A percentile compares a stretch with the other conserved stretches of the same genome.
Evolutionary conservation across 345 rosid genomes (phyloP).

Genomic region (Rubroshorea leprosula): DNA sequence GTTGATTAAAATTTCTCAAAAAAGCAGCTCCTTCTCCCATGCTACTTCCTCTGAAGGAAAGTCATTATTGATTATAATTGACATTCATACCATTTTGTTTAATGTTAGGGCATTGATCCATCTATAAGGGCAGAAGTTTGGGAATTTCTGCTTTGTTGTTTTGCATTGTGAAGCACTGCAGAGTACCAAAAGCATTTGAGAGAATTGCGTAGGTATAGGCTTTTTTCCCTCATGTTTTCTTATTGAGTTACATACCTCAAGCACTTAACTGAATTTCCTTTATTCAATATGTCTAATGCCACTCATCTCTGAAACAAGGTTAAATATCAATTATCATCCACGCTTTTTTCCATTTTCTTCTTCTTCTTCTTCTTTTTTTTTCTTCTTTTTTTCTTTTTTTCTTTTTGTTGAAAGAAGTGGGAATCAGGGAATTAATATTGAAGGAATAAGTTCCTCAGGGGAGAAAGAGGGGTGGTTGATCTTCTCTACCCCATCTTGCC

Average conservation of each 20-base stretch:
- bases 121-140: conserved; percentile 90
- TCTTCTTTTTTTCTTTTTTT: not conserved
- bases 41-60: conserved; percentile 5
- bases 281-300: conserved; percentile 5
- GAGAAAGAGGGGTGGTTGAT: too few relatives aligned
- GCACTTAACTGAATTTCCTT: not conserved
- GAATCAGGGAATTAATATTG: too few relatives aligned
- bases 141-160: conserved; percentile 95
- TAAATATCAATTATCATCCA: not conserved
- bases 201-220: conserved; percentile 56
- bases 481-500: not conserved
- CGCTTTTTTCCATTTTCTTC: too few relatives aligned
- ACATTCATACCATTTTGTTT: not conserved
- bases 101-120: conserved; percentile 68
- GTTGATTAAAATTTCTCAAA: not conserved
- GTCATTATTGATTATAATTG: not conserved
- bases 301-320: not conserved
- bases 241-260: not conserved
- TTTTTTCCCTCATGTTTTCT: conserved; percentile 6
- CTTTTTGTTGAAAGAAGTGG: too few relatives aligned
- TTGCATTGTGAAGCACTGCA: conserved; percentile 64
- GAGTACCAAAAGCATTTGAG: conserved; percentile 71
- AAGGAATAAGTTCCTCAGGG: too few relatives aligned
- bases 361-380: too few relatives aligned
- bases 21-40: too few relatives aligned